Evolutionary conservation across 345 rosid genomes (phyloP), one percentile per base, ranked within the genome.

Genomic region (Sonneratia alba): DNA sequence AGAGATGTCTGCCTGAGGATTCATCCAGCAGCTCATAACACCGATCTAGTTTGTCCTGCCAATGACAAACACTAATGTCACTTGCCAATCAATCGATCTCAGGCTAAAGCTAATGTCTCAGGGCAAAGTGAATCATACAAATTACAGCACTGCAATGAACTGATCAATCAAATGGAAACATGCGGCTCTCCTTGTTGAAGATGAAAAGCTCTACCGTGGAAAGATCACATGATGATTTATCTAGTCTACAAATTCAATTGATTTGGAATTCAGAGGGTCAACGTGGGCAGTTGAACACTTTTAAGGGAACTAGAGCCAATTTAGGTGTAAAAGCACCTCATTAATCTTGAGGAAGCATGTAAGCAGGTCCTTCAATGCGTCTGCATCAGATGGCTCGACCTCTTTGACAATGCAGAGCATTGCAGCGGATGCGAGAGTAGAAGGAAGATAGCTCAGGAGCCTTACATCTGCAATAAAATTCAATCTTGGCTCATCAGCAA

Each of bases 341-440:
- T 76, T 77, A 71, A 79, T 77, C 84, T 84, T 84, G 73, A 88
- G 96, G 65, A 87, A 79, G 72, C 72, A 68, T 79, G 82, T 71
- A 8, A 93, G 87, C 81, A 86, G 89, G 71, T 83, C 80, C 70
- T 82, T 88, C 77, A 85, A 84, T 72, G 86, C 87, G 67, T 74
- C 70, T 71, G 79, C 80, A 61, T 84, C 82, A 71, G 72, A 76
- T 37, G 90, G 86, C 76, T 83, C 87, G 71, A 81, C 78, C 70
- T 86, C 94, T 77, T 86, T 82, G 66, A 86, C 82, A 71, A 82
- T 85, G 81, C 79, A 82, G 72, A 85, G 82, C 91, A 94, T 88
- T 73, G 77, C 81, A 45, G 97, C 93, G 71, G 95, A 74, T 66
- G 98, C 98, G 71, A 91, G 78, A 51, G 75, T 81, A 12, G 96